These are phyloP conservation scores for Citrus cavaleriei DNA, from an alignment of 345 rosid genomes.

Conservation along the genomic window DNA sequence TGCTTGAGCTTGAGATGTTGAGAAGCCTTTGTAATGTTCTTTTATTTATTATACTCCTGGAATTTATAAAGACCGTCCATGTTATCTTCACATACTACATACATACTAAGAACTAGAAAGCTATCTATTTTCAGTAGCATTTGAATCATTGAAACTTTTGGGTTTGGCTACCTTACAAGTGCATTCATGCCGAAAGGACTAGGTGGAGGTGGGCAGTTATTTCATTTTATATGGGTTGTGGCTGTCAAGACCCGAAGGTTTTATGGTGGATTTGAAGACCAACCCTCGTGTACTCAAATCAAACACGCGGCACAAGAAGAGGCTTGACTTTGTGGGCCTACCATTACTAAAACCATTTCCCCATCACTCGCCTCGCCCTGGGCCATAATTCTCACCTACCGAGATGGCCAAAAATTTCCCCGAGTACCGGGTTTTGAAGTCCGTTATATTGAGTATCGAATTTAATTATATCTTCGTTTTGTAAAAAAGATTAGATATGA, in stretches of 20 bases:
- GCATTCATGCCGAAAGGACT: too few species aligned
- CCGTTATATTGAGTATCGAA: too few species aligned
- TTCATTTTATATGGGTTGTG: too few species aligned
- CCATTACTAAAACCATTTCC: background rate
- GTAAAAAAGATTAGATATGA: too few species aligned
- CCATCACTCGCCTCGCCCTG: too few species aligned
- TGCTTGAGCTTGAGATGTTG: background rate
- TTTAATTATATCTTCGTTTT: too few species aligned
- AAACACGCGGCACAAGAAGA: background rate
- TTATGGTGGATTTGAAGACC: conserved; percentile 4
- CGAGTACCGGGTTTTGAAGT: too few species aligned
- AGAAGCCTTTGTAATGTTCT: background rate
- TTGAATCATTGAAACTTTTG: background rate
- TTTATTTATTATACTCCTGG: background rate
- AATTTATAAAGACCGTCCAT: background rate
- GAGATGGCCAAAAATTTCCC: too few species aligned
- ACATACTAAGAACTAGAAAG: too few species aligned
- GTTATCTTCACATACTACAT: too few species aligned
- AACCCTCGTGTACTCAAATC: background rate
- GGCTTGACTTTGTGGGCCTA: background rate
- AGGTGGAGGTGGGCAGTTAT: too few species aligned
- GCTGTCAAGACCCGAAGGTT: background rate
- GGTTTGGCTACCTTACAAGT: too few species aligned
- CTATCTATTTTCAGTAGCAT: background rate
- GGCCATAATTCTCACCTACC: background rate